Base-by-base conservation (phyloP, 441 rosid genomes). In the Gossypium armourianum region DNA sequence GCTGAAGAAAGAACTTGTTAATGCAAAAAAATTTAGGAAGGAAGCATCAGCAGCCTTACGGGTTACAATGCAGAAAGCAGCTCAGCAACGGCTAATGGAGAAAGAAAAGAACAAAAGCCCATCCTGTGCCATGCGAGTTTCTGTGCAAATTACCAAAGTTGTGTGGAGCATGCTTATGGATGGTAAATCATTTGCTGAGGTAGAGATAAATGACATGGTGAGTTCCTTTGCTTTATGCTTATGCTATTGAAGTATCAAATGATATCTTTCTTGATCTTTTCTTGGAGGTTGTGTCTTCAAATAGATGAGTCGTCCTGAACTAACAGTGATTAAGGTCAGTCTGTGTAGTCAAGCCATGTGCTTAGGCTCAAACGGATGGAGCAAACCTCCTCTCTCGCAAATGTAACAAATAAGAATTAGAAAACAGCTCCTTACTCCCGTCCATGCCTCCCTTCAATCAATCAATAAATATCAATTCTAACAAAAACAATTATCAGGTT, bases 171-270 rank as follows among this genome's bases (percentile, higher is more conserved):
- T 94, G 99, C 86, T 94, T 78, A 69, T 88, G 72, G 99, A 94
- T 81, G 97, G 97, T 52, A 94, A 94, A 89, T 72, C 97, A 70
- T 90, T 94, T 80, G 90, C 99, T 20, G 99, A 94, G 85, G 94
- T 96, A 75, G 99, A 94, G 86, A 94, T 94, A 81, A 90, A 92
- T 85, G 96, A 92, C 79, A 86, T 94, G 99, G 99, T 94, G 72
- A 84, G 91, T 69, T 65, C 9, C 40, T 58, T 70, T 29, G 36
- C n/a, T 36, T 21, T 57, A 54, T 69, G 28, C 45, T 69, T 55
- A 32, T 69, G 21, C 21, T 43, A 69, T 24, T 6, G 0, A 69
- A 7, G 69, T 47, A 65, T 65, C 70, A 47, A 13, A 2, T 65
- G 43, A 12, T 20, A 45, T n/a, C 32, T 45, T 19, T 40, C 56